Percentiles rank a stretch among this genome's conserved stretches.
Evolutionary conservation across 2,329 filamentous ascomycete genomes (phyloP).

Genomic region (Zymoseptoria ardabiliae): DNA sequence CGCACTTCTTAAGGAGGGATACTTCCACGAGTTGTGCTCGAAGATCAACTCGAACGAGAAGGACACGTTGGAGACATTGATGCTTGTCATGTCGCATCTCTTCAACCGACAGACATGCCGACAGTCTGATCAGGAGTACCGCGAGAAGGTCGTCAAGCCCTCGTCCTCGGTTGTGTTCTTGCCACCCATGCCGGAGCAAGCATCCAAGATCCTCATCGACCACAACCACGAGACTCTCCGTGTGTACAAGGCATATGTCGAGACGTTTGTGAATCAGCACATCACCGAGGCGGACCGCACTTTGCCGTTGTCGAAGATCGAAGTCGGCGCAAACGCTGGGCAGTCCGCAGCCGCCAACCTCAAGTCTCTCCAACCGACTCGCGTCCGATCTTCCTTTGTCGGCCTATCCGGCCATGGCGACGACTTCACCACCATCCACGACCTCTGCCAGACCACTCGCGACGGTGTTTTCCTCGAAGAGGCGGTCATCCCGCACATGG

Average conservation of each 20-base stretch:
- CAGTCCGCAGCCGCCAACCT: conserved; percentile 18
- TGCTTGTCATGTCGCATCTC: conserved; percentile 63
- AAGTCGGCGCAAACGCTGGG: conserved; percentile 33
- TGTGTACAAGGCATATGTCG: conserved; percentile 62
- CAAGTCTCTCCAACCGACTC: conserved; percentile 33
- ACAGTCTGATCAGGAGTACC: conserved; percentile 41
- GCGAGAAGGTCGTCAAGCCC: conserved; percentile 44
- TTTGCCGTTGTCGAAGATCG: conserved; percentile 53
- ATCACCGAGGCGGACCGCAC: conserved; percentile 46
- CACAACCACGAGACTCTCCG: conserved; percentile 61
- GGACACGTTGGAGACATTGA: conserved; percentile 49
- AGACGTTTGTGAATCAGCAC: conserved; percentile 61
- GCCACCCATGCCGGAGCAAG: conserved; percentile 53
- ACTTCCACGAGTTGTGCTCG: conserved; percentile 58
- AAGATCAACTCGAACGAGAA: conserved; percentile 47
- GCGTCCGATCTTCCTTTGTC: conserved; percentile 60
- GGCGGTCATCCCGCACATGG: conserved; percentile 62
- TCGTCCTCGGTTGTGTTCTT: conserved; percentile 60
- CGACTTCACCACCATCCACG: conserved; percentile 55
- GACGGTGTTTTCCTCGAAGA: conserved; percentile 68
- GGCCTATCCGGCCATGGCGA: conserved; percentile 64
- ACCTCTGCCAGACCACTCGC: conserved; percentile 60
- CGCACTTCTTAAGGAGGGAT: conserved; percentile 62
- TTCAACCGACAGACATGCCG: conserved; percentile 55
- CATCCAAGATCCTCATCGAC: conserved; percentile 47